Evolutionary conservation across 139 green algal genomes (phyloP).

Genomic region (Deuterostichococcus epilithicus): DNA sequence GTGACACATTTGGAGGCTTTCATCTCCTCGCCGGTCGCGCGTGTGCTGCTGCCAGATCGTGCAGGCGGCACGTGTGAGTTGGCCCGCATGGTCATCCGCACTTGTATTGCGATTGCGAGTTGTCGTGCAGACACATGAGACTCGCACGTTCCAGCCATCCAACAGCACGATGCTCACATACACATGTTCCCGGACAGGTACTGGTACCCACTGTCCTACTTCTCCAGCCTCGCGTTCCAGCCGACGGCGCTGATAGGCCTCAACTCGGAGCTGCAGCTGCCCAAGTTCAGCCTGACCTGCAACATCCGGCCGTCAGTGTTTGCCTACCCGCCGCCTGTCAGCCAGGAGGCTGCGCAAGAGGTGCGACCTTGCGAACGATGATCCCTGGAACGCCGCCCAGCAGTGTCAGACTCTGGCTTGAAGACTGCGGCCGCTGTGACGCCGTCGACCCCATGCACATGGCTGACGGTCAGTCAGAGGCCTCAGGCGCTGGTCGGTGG

Average conservation of each 20-base stretch:
- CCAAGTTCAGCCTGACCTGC: slow-evolving; percentile 59
- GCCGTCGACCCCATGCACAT: no score
- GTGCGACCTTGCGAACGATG: neutral
- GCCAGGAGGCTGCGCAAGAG: slow-evolving; percentile 16
- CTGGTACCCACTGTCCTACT: slow-evolving; percentile 96
- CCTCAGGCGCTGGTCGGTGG: no score
- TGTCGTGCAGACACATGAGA: neutral
- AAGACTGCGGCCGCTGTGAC: no score
- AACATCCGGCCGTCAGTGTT: slow-evolving; percentile 78
- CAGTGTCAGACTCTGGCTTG: no score
- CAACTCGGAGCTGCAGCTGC: slow-evolving; percentile 74
- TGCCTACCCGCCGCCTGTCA: slow-evolving; percentile 80
- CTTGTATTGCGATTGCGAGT: no score
- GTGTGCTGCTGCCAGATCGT: neutral
- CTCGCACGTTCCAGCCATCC: no score
- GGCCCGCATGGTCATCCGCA: neutral
- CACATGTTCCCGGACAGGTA: slow-evolving; percentile 50
- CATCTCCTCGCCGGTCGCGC: neutral
- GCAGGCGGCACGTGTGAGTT: neutral
- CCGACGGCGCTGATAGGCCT: slow-evolving; percentile 88
- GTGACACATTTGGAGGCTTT: no score
- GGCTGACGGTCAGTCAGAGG: no score
- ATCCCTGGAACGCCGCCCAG: no score
- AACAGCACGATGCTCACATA: no score
- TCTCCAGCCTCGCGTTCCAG: slow-evolving; percentile 78